Percentiles rank a stretch among this genome's conserved stretches.
phyloP scores from a whole-genome alignment of 169 alveolate genomes.

The Cryptosporidium meleagridis region DNA sequence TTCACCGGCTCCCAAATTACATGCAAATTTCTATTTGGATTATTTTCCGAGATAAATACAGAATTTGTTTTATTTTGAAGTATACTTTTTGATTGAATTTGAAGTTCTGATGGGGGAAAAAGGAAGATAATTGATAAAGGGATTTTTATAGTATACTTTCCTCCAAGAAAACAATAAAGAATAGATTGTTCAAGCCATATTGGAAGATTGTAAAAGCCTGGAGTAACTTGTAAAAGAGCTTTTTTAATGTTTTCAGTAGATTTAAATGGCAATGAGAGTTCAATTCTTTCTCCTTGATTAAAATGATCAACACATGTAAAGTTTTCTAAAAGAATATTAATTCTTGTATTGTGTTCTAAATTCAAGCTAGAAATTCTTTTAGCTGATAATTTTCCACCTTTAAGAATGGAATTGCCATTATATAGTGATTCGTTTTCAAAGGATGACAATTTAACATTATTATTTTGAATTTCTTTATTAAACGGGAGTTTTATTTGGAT shows the following conservation, averaged over 20 bases:
- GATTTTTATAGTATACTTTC: constrained; percentile 4
- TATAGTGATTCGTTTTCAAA: not conserved
- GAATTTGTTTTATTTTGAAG: constrained; percentile 7
- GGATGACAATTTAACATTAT: not conserved
- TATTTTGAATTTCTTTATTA: not conserved
- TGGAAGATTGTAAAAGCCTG: constrained; percentile 51
- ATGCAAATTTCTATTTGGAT: not conserved
- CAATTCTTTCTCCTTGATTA: constrained; percentile 7
- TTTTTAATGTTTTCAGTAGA: not conserved
- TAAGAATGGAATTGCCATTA: not conserved
- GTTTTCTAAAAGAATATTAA: constrained; percentile 8
- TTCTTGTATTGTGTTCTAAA: constrained; percentile 2
- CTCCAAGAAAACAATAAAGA: constrained; percentile 28
- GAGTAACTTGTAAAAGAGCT: constrained; percentile 1
- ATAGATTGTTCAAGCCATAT: constrained; percentile 52
- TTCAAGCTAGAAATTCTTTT: constrained; percentile 40
- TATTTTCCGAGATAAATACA: not conserved
- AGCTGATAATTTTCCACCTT: not conserved
- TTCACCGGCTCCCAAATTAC: constrained; percentile 30
- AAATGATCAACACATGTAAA: not conserved
- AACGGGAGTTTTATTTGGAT: constrained; percentile 15
- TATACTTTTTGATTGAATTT: not conserved
- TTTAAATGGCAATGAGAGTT: constrained; percentile 16
- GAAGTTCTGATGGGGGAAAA: constrained; percentile 19
- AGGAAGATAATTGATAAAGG: constrained; percentile 31